These are phyloP conservation scores for Fagopyrum homotropicum DNA, from an alignment of 148 eudicot species.

Conservation along the genomic window DNA sequence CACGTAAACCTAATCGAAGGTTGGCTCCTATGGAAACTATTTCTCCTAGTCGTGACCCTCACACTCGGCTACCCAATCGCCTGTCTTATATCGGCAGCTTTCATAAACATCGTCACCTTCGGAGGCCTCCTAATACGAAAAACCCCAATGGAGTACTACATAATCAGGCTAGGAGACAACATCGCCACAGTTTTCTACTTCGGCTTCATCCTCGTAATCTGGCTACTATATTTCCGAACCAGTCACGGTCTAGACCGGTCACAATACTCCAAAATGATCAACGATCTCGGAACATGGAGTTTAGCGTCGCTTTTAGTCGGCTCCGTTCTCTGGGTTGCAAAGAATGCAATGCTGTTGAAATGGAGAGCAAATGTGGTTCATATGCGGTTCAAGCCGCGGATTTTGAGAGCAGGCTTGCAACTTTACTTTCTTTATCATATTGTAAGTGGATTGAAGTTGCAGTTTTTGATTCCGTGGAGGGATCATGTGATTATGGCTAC, in stretches of 20 bases:
- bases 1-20: neutral
- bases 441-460: neutral
- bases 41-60: neutral
- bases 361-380: neutral
- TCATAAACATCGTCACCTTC: neutral
- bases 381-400: neutral
- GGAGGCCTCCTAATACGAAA: neutral
- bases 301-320: neutral
- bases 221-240: slow-evolving; percentile 1
- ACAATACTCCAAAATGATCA: neutral
- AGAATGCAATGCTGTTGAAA: neutral
- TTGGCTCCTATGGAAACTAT: neutral
- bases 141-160: neutral
- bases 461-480: neutral
- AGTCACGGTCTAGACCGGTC: neutral
- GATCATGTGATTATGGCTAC: neutral
- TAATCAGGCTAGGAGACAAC: neutral
- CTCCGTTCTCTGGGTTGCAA: neutral
- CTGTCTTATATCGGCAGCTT: neutral
- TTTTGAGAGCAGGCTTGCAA: neutral
- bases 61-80: slow-evolving; percentile 3
- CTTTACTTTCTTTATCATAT: neutral
- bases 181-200: neutral
- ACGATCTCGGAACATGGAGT: slow-evolving; percentile 6
- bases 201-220: neutral